Evolutionary conservation across 768 basidiomycete genomes (phyloP), one percentile per base, ranked within the genome.

Genomic region (Psilocybe tampanensis): DNA sequence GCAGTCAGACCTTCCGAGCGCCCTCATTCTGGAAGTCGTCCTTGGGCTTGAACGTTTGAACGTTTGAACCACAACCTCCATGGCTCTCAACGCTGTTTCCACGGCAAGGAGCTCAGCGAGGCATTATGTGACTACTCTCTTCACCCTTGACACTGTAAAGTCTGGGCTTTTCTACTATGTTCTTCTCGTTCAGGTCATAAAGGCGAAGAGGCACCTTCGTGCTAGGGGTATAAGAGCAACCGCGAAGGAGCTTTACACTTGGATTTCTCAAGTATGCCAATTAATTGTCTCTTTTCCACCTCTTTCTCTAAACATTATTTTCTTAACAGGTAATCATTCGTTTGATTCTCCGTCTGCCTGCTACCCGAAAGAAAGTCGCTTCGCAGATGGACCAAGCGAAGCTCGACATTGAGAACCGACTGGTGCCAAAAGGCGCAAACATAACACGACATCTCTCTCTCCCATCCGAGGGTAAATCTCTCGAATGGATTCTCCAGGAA

Each of bases 401-500:
- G 58, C 69, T 77, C 11, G 82, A 86, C 36, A 86, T 95, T 44
- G 86, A 90, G 66, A 74, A 74, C 61, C 84, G 82, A 59, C 80
- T 95, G 39, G 73, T 93, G 1, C 88, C 88, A 0, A 79, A 84
- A 49, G 88, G 84, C 1, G 76, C 80, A 2, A 75, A 79, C 18
- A 83, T 93, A 5, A 75, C 81, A 1, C 81, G 90, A 3, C 84
- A 94, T 66, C 78, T 91, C 1, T 63, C 80, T 1, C 75, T 95
- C 0, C 92, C 93, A 0, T 72, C 74, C 0, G 71, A 83, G 23
- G 91, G 93, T 13, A 78, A 84, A 60, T 74, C 85, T 0, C 58
- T 81, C 8, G 88, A 88, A 58, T 91, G 89, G 89, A 90, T 95
- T 59, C 58, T 86, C 18, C 78, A 76, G 8, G 89, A 93, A 68